Conservation (phyloP, 176 grass and related monocot species). For the Triticum urartu region DNA sequence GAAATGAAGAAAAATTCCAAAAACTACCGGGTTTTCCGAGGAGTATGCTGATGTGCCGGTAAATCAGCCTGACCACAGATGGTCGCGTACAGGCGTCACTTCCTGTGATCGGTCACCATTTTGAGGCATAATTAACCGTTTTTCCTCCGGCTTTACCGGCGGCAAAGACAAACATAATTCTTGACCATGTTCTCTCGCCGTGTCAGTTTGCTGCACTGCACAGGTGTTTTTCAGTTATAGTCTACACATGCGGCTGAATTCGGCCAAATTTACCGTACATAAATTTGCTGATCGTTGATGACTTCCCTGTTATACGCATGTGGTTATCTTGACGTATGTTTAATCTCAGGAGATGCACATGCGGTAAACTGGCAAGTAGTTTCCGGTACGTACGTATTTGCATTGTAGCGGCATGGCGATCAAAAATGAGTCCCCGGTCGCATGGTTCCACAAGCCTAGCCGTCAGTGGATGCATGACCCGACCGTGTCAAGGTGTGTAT, state of each 20-base stretch:
- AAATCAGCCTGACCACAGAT: not conserved
- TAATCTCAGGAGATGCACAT: not conserved
- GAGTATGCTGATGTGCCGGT: not conserved
- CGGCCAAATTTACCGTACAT: not conserved
- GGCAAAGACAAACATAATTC: not conserved
- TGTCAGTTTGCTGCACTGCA: not conserved
- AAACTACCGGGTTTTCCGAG: not conserved
- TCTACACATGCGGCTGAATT: no score
- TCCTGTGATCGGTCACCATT: not conserved
- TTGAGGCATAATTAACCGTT: constrained; percentile 9
- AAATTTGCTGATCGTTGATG: not conserved
- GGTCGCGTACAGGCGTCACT: not conserved
- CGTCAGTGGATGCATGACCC: not conserved
- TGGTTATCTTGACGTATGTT: not conserved
- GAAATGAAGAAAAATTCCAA: not conserved
- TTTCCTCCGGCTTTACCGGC: constrained; percentile 31
- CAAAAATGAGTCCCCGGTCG: constrained; percentile 12
- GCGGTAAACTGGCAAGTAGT: not conserved
- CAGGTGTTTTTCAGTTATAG: not conserved
- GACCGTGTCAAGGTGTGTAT: constrained; percentile 26
- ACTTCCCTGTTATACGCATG: not conserved
- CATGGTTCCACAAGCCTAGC: not conserved
- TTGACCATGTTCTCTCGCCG: no score
- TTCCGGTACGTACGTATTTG: no score
- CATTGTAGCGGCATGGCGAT: no score